These are phyloP conservation scores for Punctularia strigosozonata DNA, from an alignment of 768 basidiomycete species.

Conservation along the genomic window DNA sequence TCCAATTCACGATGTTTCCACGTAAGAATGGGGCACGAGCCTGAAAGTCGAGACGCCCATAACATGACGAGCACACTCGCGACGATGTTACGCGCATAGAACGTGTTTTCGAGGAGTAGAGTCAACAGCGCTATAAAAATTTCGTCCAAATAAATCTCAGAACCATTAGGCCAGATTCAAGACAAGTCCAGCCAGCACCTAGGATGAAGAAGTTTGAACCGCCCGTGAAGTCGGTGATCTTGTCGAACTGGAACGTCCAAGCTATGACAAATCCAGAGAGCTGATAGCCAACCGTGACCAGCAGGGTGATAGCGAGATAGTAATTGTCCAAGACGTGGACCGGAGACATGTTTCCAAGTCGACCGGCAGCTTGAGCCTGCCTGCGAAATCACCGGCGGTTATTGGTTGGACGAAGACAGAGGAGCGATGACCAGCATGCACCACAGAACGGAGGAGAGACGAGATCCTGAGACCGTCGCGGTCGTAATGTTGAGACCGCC, in stretches of 20 bases:
- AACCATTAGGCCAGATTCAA: no score
- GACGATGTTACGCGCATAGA: conserved; percentile 45
- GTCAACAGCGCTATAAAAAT: conserved; percentile 39
- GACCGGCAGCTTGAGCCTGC: no score
- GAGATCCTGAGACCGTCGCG: no score
- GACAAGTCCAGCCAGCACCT: conserved; percentile 18
- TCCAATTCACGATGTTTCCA: neutral
- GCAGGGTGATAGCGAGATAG: conserved; percentile 36
- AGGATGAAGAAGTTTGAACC: conserved; percentile 59
- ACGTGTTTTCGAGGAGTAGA: conserved; percentile 48
- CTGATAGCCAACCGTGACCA: conserved; percentile 48
- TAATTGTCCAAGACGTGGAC: conserved; percentile 36
- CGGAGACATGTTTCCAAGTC: conserved; percentile 24
- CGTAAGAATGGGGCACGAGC: conserved; percentile 15
- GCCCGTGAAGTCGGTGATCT: conserved; percentile 62
- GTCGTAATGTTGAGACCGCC: no score
- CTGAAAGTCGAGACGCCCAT: conserved; percentile 51
- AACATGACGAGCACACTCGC: conserved; percentile 50
- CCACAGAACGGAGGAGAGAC: no score
- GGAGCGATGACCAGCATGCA: no score
- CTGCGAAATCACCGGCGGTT: no score
- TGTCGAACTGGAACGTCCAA: conserved; percentile 61
- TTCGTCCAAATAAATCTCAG: no score
- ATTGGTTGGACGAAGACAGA: no score
- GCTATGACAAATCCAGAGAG: conserved; percentile 51